Evolutionary conservation across 768 basidiomycete genomes (phyloP).

Genomic region (Suillus hirtellus): DNA sequence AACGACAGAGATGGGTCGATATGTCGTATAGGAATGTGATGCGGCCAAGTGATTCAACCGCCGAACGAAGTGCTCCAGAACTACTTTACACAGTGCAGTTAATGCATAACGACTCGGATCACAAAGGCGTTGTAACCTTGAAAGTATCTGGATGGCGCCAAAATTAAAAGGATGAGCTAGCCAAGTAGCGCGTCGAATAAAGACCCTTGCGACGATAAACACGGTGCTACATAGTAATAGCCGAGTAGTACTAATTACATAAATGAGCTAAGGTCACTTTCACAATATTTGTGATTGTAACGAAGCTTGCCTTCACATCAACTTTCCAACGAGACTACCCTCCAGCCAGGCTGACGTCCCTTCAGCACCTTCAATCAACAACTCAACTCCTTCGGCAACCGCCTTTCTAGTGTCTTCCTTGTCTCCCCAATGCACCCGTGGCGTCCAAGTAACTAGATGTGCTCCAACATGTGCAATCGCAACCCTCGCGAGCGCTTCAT

Average conservation of each 20-base stretch:
- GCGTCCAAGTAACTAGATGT: constrained; percentile 54
- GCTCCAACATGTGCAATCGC: constrained; percentile 52
- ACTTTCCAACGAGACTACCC: constrained; percentile 30
- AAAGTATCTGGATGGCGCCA: neutral
- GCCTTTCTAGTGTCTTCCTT: constrained; percentile 48
- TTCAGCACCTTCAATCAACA: constrained; percentile 38
- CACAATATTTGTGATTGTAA: no score
- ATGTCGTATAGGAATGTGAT: neutral
- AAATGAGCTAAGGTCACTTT: neutral
- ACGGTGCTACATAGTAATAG: no score
- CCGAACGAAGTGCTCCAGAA: neutral
- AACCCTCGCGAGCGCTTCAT: constrained; percentile 33
- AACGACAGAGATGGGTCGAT: neutral
- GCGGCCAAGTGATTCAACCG: neutral
- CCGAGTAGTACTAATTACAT: no score
- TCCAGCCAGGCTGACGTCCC: constrained; percentile 29
- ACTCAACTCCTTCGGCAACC: constrained; percentile 49
- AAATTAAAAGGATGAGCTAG: neutral
- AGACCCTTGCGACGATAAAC: no score
- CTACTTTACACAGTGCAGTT: neutral
- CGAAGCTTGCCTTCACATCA: constrained; percentile 9
- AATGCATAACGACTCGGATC: neutral
- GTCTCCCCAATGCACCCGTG: constrained; percentile 51
- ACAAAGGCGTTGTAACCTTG: neutral
- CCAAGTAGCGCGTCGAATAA: neutral